Percentiles rank a stretch among this genome's conserved stretches.
phyloP scores from a whole-genome alignment of 805 yeast species.

The Starmerella apis region DNA sequence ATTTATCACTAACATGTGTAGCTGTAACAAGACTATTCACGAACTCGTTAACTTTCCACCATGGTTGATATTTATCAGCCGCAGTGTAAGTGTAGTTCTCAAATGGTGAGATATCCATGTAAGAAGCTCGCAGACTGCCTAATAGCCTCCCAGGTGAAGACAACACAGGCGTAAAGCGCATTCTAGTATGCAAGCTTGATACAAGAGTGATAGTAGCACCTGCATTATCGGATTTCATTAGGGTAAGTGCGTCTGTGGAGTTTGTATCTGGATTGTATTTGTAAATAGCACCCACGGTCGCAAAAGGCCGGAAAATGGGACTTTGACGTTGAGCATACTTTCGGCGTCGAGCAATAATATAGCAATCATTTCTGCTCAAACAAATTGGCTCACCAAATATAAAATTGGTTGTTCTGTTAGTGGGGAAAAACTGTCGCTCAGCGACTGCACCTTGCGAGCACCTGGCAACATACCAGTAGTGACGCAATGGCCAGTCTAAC shows the following conservation, averaged over 20 bases:
- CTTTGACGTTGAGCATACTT: slow-evolving; percentile 40
- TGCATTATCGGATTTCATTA: slow-evolving; percentile 50
- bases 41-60: slow-evolving; percentile 29
- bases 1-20: slow-evolving; percentile 13
- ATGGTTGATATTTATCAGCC: slow-evolving; percentile 33
- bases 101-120: slow-evolving; percentile 19
- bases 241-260: slow-evolving; percentile 39
- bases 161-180: slow-evolving; percentile 48
- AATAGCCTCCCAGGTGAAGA: slow-evolving; percentile 36
- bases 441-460: slow-evolving; percentile 41
- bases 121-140: not conserved
- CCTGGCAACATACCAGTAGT: slow-evolving; percentile 40
- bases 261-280: slow-evolving; percentile 32
- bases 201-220: slow-evolving; percentile 37
- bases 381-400: slow-evolving; percentile 18
- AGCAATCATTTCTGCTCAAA: slow-evolving; percentile 35
- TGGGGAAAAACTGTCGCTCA: slow-evolving; percentile 14
- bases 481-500: slow-evolving; percentile 36
- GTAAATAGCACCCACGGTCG: slow-evolving; percentile 57
- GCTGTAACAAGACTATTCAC: slow-evolving; percentile 25
- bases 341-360: slow-evolving; percentile 49
- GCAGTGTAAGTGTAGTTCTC: slow-evolving; percentile 41
- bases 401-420: slow-evolving; percentile 18
- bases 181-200: slow-evolving; percentile 21
- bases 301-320: slow-evolving; percentile 44